These are phyloP conservation scores for Wickerhamomyces sp. DNA, from an alignment of 1,139 yeast species.

Conservation along the genomic window DNA sequence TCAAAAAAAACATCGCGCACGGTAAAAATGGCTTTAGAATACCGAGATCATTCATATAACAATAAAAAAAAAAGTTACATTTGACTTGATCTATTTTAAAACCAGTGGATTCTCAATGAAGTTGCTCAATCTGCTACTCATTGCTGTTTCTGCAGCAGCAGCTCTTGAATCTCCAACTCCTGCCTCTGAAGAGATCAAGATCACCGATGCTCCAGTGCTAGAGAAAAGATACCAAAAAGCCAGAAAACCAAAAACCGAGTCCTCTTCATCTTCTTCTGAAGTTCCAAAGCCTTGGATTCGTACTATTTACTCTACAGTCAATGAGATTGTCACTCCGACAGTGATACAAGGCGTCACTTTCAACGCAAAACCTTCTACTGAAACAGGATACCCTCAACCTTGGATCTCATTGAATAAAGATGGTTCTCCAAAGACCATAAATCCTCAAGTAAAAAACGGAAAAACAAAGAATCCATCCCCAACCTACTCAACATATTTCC, in stretches of 20 bases:
- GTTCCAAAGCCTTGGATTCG: constrained; percentile 67
- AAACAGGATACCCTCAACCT: constrained; percentile 64
- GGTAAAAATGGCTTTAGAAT: background rate
- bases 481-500: constrained; percentile 72
- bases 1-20: too few species aligned
- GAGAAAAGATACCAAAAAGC: constrained; percentile 21
- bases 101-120: background rate
- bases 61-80: too few species aligned
- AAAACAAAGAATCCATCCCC: constrained; percentile 62
- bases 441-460: constrained; percentile 72
- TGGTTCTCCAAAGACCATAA: constrained; percentile 77
- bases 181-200: too few species aligned
- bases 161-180: background rate
- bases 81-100: background rate
- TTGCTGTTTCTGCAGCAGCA: background rate
- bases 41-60: background rate
- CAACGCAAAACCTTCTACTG: constrained; percentile 61
- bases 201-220: constrained; percentile 10
- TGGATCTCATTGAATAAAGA: constrained; percentile 77
- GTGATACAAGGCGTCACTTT: constrained; percentile 81
- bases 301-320: constrained; percentile 52
- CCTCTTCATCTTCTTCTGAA: constrained; percentile 28
- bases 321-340: constrained; percentile 73
- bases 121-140: background rate
- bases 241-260: constrained; percentile 22